phyloP scores from a whole-genome alignment of 2,329 filamentous ascomycete species.

The Neoarthrinium moseri region DNA sequence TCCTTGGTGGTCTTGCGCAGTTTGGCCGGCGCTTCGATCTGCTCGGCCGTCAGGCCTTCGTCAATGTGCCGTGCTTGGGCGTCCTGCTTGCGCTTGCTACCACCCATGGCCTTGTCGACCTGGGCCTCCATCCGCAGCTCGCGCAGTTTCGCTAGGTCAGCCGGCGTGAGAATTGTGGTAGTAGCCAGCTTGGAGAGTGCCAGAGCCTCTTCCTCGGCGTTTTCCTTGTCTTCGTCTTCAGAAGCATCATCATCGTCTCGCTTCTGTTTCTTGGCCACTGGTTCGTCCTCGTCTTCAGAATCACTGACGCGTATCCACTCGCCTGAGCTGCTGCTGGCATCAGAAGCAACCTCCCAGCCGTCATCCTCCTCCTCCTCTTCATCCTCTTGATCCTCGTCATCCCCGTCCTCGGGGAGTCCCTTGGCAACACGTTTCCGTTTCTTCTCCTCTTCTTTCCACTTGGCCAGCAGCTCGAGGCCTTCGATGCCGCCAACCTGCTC shows the following conservation, averaged over 20 bases:
- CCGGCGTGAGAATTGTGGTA: slow-evolving; percentile 89
- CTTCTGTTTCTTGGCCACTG: slow-evolving; percentile 64
- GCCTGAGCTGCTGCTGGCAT: slow-evolving; percentile 67
- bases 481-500: slow-evolving; percentile 80
- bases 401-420: slow-evolving; percentile 62
- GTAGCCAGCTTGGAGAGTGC: slow-evolving; percentile 78
- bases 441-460: slow-evolving; percentile 91
- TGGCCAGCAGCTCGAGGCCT: slow-evolving; percentile 84
- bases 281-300: slow-evolving; percentile 74
- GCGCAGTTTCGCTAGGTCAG: slow-evolving; percentile 90
- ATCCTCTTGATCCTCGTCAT: slow-evolving; percentile 59
- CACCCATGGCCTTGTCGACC: slow-evolving; percentile 62
- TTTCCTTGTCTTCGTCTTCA: slow-evolving; percentile 29
- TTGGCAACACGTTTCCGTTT: slow-evolving; percentile 69
- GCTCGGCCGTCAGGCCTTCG: slow-evolving; percentile 83
- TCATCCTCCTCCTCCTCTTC: slow-evolving; percentile 54
- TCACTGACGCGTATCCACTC: slow-evolving; percentile 95
- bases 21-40: slow-evolving; percentile 83
- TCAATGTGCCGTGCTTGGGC: slow-evolving; percentile 67
- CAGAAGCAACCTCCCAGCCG: slow-evolving; percentile 62
- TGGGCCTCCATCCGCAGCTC: slow-evolving; percentile 77
- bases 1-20: slow-evolving; percentile 86
- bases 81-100: slow-evolving; percentile 43
- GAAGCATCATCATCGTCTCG: slow-evolving; percentile 26
- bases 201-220: slow-evolving; percentile 34